Evolutionary conservation across 345 rosid species (phyloP), one percentile per base, ranked within the genome.

Genomic region (Citrus mangshanensis): DNA sequence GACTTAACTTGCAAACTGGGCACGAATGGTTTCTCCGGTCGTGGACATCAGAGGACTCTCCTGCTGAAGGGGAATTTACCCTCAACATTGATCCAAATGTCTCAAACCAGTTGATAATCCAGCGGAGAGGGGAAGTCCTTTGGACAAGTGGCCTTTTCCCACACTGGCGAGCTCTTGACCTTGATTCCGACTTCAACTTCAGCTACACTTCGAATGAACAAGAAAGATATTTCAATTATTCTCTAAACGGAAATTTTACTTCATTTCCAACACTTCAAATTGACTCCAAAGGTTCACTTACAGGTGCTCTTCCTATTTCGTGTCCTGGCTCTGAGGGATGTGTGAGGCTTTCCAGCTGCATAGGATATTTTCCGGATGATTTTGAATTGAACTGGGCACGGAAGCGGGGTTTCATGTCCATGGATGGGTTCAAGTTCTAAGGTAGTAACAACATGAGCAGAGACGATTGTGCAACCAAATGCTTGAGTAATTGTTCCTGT

Each of bases 1-100:
- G 90, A 54, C 74, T 82, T 22, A 76, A 79, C 51, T 71, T 67
- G 34, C 76, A 82, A 77, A 88, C 80, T 1, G 85, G 82, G 65
- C 84, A 77, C 40, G 46, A 7, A 35, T 81, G 85, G 89, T 82
- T 77, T 18, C 73, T 82, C 7, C 86, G 70, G 9, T 86, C 89
- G 7, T 86, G 85, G 84, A 70, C 46, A 24, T 61, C 72, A 13
- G 28, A 72, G 30, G 13, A 22, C n/a, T 60, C 76, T 13, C 81
- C 85, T 27, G 83, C 73, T 32, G 35, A 54, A 76, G 88, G 89
- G 3, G 73, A 81, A 24, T 74, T 73, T 68, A 74, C 74, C 16
- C 28, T 87, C 51, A 83, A 83, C 4, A 61, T 80, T 74, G 84
- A 87, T 71, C 74, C 81, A 18, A 70, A 78, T 40, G 68, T 69